phyloP scores from a whole-genome alignment of 495 filamentous ascomycete genomes.

The Hypoxylon intermedium region DNA sequence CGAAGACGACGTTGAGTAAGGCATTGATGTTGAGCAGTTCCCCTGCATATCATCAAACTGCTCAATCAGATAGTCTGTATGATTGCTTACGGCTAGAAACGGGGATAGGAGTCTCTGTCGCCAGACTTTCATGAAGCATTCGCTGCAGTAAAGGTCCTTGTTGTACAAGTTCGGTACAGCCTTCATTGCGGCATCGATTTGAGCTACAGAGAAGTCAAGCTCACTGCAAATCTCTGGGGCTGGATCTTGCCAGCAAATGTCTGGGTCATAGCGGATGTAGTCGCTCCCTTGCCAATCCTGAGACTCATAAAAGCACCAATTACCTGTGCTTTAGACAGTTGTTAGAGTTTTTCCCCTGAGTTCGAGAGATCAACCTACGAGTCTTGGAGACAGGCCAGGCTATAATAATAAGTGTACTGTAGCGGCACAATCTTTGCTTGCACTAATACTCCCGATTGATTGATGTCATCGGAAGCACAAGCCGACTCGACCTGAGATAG shows the following conservation, averaged over 20 bases:
- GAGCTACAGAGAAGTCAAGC: not conserved
- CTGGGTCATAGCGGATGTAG: not conserved
- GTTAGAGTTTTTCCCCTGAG: not conserved
- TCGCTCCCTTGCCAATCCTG: not conserved
- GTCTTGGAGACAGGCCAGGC: not conserved
- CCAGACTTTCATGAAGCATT: slow-evolving; percentile 11
- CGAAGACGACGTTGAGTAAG: not conserved
- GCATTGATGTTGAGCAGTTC: not conserved
- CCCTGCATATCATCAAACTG: not conserved
- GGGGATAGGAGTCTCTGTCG: not conserved
- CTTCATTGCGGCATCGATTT: not conserved
- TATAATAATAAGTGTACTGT: not conserved
- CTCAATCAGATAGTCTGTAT: not conserved
- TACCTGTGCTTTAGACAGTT: not conserved
- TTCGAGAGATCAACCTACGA: not conserved
- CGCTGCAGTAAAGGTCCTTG: slow-evolving; percentile 3
- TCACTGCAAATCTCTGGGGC: not conserved
- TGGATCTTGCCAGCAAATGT: not conserved
- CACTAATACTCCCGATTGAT: not conserved
- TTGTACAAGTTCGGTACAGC: slow-evolving; percentile 14
- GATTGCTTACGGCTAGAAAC: not conserved
- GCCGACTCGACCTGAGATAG: not conserved
- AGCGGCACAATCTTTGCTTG: not conserved
- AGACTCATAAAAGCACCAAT: not conserved
- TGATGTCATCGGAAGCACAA: not conserved